Evolutionary conservation across 306 rosid genomes (phyloP), one percentile per base, ranked within the genome.

Genomic region (Arachis hypogaea): DNA sequence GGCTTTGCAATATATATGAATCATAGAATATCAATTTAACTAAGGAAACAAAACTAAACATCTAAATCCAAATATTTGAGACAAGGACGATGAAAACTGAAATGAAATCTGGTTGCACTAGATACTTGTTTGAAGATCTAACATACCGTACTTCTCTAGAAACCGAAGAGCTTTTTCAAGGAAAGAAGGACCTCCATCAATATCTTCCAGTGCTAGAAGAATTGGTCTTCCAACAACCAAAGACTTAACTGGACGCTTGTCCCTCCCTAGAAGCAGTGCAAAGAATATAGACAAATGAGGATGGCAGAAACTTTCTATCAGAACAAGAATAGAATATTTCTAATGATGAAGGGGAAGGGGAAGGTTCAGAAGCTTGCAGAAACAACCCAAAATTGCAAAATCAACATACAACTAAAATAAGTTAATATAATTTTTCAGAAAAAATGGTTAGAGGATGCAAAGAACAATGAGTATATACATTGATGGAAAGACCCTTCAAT

Each of bases 171-270:
- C 99, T 74, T 92, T 95, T 81, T 95, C 99, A 51, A 95, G 98
- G 82, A 95, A 95, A 64, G 99, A 95, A 71, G 99, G 99, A 72
- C 98, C 93, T 74, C 99, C 99, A 71, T 95, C 99, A 84, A 95
- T 95, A 85, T 95, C 99, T 85, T 95, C 99, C 70, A 95, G 80
- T 52, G 99, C 99, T 78, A 95, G 90, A 45, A 95, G 82, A 84
- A 95, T 95, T 45, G 99, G 99, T 73, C 99, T 90, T 84, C 99
- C 99, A 82, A 95, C 97, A 68, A 92, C 99, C 85, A 92, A 84
- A 63, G 99, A 95, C 83, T 95, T 95, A 54, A 92, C 89, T 5
- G 97, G 98, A 45, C 96, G 90, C 77, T 88, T 92, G 56, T 95
- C 98, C 71, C 92, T 92, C 99, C 99, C 99, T 95, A 76, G 59